Percentiles rank a stretch among this genome's conserved stretches.
phyloP scores from a whole-genome alignment of 306 rosid species.

The Ammopiptanthus mongolicus region DNA sequence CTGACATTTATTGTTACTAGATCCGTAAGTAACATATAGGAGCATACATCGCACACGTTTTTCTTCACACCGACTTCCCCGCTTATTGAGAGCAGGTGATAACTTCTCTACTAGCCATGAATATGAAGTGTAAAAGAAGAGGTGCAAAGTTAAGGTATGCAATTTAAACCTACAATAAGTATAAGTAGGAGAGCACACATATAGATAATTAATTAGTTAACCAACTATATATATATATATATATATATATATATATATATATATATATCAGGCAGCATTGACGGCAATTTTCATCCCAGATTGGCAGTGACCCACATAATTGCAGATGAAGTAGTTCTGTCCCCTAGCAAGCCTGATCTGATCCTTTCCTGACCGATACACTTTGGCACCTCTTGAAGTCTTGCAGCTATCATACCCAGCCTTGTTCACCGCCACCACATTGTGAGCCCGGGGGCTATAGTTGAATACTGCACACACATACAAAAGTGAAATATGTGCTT shows the following conservation, averaged over 20 bases:
- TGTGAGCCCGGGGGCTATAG: slow-evolving; percentile 34
- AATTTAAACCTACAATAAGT: neutral
- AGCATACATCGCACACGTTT: neutral
- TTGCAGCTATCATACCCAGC: slow-evolving; percentile 40
- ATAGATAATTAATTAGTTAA: neutral
- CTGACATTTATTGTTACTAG: neutral
- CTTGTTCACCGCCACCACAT: slow-evolving; percentile 48
- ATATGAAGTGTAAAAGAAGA: neutral
- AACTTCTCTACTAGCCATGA: neutral
- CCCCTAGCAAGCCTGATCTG: slow-evolving; percentile 52
- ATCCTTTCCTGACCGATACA: slow-evolving; percentile 47
- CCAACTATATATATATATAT: no score
- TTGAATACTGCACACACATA: slow-evolving; percentile 41
- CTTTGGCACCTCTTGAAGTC: slow-evolving; percentile 38
- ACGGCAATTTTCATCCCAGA: slow-evolving; percentile 61
- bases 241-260: no score
- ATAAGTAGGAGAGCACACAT: neutral
- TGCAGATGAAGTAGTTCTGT: slow-evolving; percentile 64
- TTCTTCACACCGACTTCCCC: neutral
- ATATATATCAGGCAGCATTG: slow-evolving; percentile 30
- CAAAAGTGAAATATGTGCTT: neutral
- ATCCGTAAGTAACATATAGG: neutral
- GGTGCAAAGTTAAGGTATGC: neutral
- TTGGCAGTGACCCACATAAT: slow-evolving; percentile 47
- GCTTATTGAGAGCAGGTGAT: neutral